Evolutionary conservation across 495 filamentous ascomycete species (phyloP), one percentile per base, ranked within the genome.

Genomic region (Penicillium coprophilum): DNA sequence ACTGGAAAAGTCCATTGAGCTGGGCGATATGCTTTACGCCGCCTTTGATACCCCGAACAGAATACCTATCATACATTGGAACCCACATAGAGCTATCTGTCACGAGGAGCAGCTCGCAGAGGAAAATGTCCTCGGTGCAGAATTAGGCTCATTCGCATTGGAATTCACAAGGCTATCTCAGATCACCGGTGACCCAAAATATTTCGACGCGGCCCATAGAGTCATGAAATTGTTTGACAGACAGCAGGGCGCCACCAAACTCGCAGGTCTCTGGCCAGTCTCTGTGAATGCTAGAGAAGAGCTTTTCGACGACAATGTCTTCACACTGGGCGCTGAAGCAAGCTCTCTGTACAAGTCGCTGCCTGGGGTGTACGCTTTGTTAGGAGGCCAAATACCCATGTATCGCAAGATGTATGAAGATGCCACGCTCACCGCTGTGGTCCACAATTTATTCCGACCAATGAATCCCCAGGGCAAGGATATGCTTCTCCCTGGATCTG

Each of bases 81-180:
- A 69, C 45, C 44, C 56, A 6, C 62, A 66, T 34, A 50, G 36
- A 24, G 69, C 66, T 30, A 54, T 55, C 19, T 56, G 50, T 4
- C 58, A 57, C 17, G 63, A 68, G 19, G 58, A 53, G 31, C 70
- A 72, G 39, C 19, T 59, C 2, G 59, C 68, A 17, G 63, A 64
- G 13, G 58, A 63, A 24, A 46, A 41, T 3, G 60, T 58, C 9
- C 65, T 83, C 31, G 69, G 91, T 23, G 89, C 92, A 1, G 92
- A 96, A 67, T 70, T 96, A 39, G 91, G 90, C 1, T 90, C 89
- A 7, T 76, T 94, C 36, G 81, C 84, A 30, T 79, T 97, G 68
- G 92, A 97, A 68, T 96, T 96, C 65, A 96, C 90, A 2, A 81
- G 92, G 6, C 80, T 97, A 15, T 86, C 92, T 2, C 92, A 96